phyloP scores from a whole-genome alignment of 2,329 filamentous ascomycete species.

The Ophiobolus disseminans region DNA sequence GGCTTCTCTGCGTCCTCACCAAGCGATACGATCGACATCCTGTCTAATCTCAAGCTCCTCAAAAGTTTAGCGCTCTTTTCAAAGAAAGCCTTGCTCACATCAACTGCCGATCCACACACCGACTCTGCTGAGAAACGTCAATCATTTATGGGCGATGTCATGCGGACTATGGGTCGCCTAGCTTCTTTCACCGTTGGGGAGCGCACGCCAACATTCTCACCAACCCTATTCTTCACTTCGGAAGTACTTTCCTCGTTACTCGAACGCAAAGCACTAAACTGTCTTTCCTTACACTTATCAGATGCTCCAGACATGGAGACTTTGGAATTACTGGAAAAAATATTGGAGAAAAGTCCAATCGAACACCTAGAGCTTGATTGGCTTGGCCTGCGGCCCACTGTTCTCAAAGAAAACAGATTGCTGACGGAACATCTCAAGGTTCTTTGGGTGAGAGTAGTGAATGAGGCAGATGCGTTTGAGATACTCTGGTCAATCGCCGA shows the following conservation, averaged over 20 bases:
- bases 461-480: slow-evolving; percentile 18
- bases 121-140: slow-evolving; percentile 20
- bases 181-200: slow-evolving; percentile 29
- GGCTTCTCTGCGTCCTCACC: slow-evolving; percentile 31
- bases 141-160: slow-evolving; percentile 22
- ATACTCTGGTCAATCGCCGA: slow-evolving; percentile 19
- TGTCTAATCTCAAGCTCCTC: slow-evolving; percentile 27
- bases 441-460: slow-evolving; percentile 27
- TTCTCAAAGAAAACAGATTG: slow-evolving; percentile 21
- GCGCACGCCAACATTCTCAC: slow-evolving; percentile 5
- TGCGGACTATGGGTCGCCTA: slow-evolving; percentile 24
- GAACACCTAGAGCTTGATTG: slow-evolving; percentile 34
- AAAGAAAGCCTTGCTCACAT: slow-evolving; percentile 18
- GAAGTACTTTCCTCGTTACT: slow-evolving; percentile 28
- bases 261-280: slow-evolving; percentile 19
- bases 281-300: slow-evolving; percentile 24
- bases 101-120: slow-evolving; percentile 13
- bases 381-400: slow-evolving; percentile 25
- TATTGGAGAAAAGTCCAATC: slow-evolving; percentile 23
- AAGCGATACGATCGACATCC: slow-evolving; percentile 23
- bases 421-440: slow-evolving; percentile 16
- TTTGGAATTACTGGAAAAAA: slow-evolving; percentile 22
- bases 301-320: slow-evolving; percentile 23
- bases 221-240: slow-evolving; percentile 28
- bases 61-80: slow-evolving; percentile 31